These are phyloP conservation scores for Cymbopogon citratus DNA, from an alignment of 176 grass and related monocot genomes.

Conservation along the genomic window DNA sequence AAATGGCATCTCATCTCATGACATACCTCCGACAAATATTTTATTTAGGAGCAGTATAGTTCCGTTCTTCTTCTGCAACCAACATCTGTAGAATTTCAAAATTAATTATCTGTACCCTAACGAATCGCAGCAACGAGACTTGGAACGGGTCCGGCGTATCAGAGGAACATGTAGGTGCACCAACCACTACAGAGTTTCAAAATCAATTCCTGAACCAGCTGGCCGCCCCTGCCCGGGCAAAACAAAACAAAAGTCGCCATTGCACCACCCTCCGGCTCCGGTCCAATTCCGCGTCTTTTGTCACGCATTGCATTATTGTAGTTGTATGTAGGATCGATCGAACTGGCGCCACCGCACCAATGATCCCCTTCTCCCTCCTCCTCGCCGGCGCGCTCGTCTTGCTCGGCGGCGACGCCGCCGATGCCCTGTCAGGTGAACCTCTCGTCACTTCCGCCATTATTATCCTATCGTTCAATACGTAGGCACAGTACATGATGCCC, in stretches of 20 bases:
- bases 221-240: background rate
- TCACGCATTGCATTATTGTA: background rate
- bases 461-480: background rate
- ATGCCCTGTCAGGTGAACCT: conserved; percentile 9
- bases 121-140: background rate
- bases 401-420: background rate
- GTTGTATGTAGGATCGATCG: too few species aligned
- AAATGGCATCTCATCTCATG: background rate
- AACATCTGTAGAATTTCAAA: background rate
- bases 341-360: background rate
- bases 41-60: background rate
- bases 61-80: background rate
- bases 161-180: background rate
- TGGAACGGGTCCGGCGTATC: conserved; percentile 11
- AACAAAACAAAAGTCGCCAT: conserved; percentile 24
- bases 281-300: conserved; percentile 11
- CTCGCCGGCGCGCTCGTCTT: conserved; percentile 21
- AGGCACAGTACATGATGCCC: too few species aligned
- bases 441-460: background rate
- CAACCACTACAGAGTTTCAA: background rate
- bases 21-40: background rate
- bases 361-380: conserved; percentile 36
- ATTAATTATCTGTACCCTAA: background rate
- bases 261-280: conserved; percentile 7
- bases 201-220: background rate